Conservation (phyloP, 2,329 filamentous ascomycete species). For the Arthrobotrys pseudoclavata region DNA sequence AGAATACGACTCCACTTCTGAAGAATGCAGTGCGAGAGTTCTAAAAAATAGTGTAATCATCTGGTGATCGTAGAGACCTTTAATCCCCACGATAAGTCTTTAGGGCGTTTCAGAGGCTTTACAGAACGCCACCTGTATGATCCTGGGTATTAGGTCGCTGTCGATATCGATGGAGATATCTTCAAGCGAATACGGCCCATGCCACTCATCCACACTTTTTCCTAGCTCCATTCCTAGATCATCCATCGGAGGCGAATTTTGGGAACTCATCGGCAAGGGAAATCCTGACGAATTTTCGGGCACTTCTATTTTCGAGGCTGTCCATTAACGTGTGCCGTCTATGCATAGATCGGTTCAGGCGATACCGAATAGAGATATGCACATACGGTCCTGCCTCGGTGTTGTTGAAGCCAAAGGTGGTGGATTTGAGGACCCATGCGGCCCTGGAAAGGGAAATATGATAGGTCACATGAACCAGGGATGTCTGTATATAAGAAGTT, state of each 20-base stretch:
- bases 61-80: conserved; percentile 16
- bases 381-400: conserved; percentile 24
- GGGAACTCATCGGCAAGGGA: conserved; percentile 29
- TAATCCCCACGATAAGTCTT: conserved; percentile 25
- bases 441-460: conserved; percentile 10
- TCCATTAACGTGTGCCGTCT: conserved; percentile 33
- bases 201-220: neutral
- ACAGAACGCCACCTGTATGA: conserved; percentile 44
- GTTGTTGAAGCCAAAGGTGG: conserved; percentile 16
- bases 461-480: conserved; percentile 55
- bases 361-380: conserved; percentile 39
- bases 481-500: conserved; percentile 42
- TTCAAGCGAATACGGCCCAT: conserved; percentile 37
- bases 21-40: conserved; percentile 16
- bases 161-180: conserved; percentile 11
- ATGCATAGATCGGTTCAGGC: conserved; percentile 36
- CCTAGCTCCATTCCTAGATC: conserved; percentile 17
- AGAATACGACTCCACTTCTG: conserved; percentile 12
- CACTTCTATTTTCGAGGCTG: conserved; percentile 24
- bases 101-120: conserved; percentile 58
- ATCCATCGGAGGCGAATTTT: conserved; percentile 30
- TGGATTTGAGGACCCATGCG: conserved; percentile 28
- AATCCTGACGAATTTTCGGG: conserved; percentile 16
- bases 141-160: conserved; percentile 8
- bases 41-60: conserved; percentile 43